Percentiles rank a stretch among this genome's conserved stretches.
Conservation (phyloP, 495 filamentous ascomycete genomes). For the Xylaria grammica region DNA sequence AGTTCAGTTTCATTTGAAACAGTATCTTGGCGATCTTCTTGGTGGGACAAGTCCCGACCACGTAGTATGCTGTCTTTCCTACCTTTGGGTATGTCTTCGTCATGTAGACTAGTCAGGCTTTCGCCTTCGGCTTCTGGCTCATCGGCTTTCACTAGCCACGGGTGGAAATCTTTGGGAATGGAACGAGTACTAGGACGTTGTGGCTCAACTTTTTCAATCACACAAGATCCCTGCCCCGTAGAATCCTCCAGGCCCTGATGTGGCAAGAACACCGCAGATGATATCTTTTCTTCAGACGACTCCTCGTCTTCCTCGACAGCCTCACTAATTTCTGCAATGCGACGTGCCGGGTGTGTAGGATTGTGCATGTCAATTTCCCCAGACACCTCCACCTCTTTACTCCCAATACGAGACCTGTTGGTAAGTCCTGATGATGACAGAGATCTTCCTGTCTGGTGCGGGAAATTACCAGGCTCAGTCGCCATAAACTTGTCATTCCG, state of each 20-base stretch:
- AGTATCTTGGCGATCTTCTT: conserved; percentile 42
- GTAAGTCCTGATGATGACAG: conserved; percentile 7
- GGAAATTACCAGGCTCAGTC: neutral
- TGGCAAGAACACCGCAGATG: conserved; percentile 90
- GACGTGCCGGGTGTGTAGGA: conserved; percentile 27
- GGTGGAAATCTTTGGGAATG: conserved; percentile 43
- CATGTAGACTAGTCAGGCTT: conserved; percentile 36
- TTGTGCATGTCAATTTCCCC: conserved; percentile 2
- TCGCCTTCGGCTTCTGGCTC: conserved; percentile 48
- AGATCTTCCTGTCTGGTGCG: conserved; percentile 22
- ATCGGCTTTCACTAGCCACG: conserved; percentile 58
- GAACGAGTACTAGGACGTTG: conserved; percentile 32
- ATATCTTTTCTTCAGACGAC: conserved; percentile 90
- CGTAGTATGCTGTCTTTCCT: conserved; percentile 35
- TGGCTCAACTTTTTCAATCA: conserved; percentile 36
- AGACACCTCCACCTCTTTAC: conserved; percentile 8
- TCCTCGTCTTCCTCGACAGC: conserved; percentile 74
- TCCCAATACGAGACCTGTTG: conserved; percentile 3
- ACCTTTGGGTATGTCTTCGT: conserved; percentile 35
- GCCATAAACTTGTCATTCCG: neutral
- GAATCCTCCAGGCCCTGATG: conserved; percentile 71
- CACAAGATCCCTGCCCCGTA: conserved; percentile 32
- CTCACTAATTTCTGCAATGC: conserved; percentile 42
- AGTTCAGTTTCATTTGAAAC: conserved; percentile 44
- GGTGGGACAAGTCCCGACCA: conserved; percentile 36